Evolutionary conservation across 2,329 filamentous ascomycete genomes (phyloP).

Genomic region (Podosphaera fusca): DNA sequence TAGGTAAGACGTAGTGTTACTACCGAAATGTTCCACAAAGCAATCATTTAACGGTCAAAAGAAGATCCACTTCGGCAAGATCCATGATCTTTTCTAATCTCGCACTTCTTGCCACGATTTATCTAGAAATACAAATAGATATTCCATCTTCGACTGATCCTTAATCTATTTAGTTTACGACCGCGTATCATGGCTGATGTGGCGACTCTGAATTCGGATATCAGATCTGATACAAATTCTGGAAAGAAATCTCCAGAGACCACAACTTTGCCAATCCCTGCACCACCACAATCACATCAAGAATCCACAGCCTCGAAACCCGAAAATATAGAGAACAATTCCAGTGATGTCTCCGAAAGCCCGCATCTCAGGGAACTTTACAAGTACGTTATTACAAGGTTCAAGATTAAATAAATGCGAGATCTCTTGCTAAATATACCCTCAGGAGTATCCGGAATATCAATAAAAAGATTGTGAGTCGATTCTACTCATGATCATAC

Average conservation of each 20-base stretch:
- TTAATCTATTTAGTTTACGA: too few relatives aligned
- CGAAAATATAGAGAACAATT: conserved; percentile 10
- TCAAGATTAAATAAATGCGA: conserved; percentile 2
- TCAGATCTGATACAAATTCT: conserved; percentile 38
- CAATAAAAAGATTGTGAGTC: conserved; percentile 76
- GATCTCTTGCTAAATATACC: conserved; percentile 1
- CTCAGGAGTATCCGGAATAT: conserved; percentile 69
- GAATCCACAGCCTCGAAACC: not conserved
- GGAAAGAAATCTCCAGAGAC: conserved; percentile 40
- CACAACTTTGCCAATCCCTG: conserved; percentile 22
- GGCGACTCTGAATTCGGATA: conserved; percentile 37
- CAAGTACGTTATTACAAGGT: conserved; percentile 38
- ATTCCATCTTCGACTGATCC: too few relatives aligned
- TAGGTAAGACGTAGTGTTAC: too few relatives aligned
- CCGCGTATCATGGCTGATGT: conserved; percentile 34
- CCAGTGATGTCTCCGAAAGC: conserved; percentile 37
- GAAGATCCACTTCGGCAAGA: too few relatives aligned
- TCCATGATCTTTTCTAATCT: too few relatives aligned
- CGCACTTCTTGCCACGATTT: too few relatives aligned
- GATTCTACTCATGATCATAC: not conserved
- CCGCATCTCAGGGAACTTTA: conserved; percentile 70
- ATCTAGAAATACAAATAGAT: too few relatives aligned
- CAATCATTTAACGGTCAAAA: too few relatives aligned
- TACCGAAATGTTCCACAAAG: too few relatives aligned
- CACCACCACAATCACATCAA: conserved; percentile 26